Evolutionary conservation across 176 grass and related monocot species (phyloP).

Genomic region (Oryza officinalis): DNA sequence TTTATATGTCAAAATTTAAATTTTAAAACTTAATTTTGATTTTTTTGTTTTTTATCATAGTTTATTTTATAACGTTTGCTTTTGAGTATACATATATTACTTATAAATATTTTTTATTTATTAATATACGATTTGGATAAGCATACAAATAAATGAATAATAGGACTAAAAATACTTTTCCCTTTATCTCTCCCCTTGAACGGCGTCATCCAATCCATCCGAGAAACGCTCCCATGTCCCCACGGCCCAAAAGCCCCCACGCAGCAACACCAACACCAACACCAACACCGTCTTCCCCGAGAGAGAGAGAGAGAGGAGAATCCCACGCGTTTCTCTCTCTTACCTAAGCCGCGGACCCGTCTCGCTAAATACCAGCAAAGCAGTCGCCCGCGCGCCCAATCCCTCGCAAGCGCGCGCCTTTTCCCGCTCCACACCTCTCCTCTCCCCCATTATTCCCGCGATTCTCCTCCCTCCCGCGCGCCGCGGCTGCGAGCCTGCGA

Average conservation of each 20-base stretch:
- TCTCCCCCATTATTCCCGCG: conserved; percentile 57
- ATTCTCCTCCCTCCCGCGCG: conserved; percentile 19
- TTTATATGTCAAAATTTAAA: too few relatives aligned
- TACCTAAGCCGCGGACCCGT: neutral
- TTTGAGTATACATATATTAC: too few relatives aligned
- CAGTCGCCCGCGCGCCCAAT: conserved; percentile 15
- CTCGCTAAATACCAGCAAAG: conserved; percentile 32
- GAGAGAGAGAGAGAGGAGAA: neutral
- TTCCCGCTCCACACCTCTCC: conserved; percentile 37
- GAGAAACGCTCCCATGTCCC: too few relatives aligned
- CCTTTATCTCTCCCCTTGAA: too few relatives aligned
- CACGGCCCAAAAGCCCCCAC: neutral
- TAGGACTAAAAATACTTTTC: too few relatives aligned
- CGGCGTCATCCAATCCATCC: too few relatives aligned
- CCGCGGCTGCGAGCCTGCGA: neutral
- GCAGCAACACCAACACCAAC: neutral
- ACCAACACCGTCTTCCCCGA: neutral
- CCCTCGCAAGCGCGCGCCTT: conserved; percentile 42
- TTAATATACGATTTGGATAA: too few relatives aligned
- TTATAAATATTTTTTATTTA: too few relatives aligned
- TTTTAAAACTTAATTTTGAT: too few relatives aligned
- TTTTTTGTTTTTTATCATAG: too few relatives aligned
- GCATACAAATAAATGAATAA: too few relatives aligned
- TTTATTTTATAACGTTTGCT: too few relatives aligned
- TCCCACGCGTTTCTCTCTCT: conserved; percentile 12